Base-by-base conservation (phyloP, 2,329 filamentous ascomycete genomes). In the Nemania abortiva region DNA sequence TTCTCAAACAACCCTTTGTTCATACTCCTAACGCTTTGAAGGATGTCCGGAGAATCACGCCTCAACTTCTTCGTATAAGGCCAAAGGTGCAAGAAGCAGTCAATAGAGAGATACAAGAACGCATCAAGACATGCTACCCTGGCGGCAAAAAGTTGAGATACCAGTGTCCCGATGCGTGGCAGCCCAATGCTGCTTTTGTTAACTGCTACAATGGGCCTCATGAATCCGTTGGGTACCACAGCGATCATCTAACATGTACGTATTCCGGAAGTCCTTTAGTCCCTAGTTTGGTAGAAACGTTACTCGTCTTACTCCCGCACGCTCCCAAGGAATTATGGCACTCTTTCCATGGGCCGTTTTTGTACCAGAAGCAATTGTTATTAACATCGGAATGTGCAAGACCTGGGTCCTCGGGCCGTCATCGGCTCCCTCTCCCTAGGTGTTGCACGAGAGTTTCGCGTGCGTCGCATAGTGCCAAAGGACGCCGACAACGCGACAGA, bases 401-500 rank as follows among this genome's bases (percentile, higher is more conserved):
- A 55, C 53, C 53, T 55, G 2, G 53, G 53, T 4, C 53, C 53
- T 11, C 29, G 92, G 7, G 89, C 95, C 6, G 86, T 97, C 24
- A 98, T 98, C 67, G 96, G 95, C 0, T 97, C 93, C 56, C 82
- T 99, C 6, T 97, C 93, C 45, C 85, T 99, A 0, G 96, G 96
- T 0, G 96, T 98, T 0, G 90, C 94, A n/a, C 88, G 96, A 10
- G 94, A 98, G 79, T 98, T 99, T 76, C 91, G 96, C 6, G 92
- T 98, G 0, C 90, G 95, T 27, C 88, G 89, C 42, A 88, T 97
- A 63, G 81, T 95, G 13, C 89, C 92, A 2, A 87, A 86, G 63
- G 87, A 89, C 34, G 77, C 78, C 15, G 81, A 81, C 63, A 79
- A 82, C 70, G 73, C 81, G 49, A 68, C 77, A 77, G 79, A 82